phyloP scores from a whole-genome alignment of 805 yeast species.

The Candida koratica region DNA sequence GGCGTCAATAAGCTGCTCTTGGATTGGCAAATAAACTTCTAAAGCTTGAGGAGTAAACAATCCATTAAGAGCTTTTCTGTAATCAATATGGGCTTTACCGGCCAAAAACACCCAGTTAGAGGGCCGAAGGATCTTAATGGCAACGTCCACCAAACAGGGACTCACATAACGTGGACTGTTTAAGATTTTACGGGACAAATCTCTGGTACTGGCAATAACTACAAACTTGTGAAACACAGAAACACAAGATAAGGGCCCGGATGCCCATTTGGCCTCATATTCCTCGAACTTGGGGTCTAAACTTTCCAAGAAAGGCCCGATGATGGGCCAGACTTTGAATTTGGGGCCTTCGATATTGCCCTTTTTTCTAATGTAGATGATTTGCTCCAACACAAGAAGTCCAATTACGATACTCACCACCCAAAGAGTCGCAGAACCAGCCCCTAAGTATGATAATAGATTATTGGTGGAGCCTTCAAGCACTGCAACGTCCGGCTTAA shows the following conservation, averaged over 20 bases:
- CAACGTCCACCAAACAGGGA: constrained; percentile 98
- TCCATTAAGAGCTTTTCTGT: constrained; percentile 86
- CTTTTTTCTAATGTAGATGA: constrained; percentile 74
- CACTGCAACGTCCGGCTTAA: background rate
- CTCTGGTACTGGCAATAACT: constrained; percentile 86
- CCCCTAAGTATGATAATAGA: background rate
- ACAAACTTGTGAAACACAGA: constrained; percentile 98
- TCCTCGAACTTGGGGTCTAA: constrained; percentile 94
- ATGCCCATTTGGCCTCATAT: constrained; percentile 88
- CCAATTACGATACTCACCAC: constrained; percentile 44
- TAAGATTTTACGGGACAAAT: constrained; percentile 80
- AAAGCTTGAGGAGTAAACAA: constrained; percentile 82
- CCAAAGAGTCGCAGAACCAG: constrained; percentile 37
- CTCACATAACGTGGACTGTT: constrained; percentile 83
- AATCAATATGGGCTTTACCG: constrained; percentile 93
- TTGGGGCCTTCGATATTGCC: constrained; percentile 90
- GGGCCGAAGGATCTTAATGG: constrained; percentile 88
- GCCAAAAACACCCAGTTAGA: constrained; percentile 97
- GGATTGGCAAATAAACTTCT: constrained; percentile 76
- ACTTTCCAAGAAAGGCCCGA: constrained; percentile 93
- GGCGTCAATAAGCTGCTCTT: constrained; percentile 78
- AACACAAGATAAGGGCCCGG: constrained; percentile 93
- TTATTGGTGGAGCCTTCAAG: background rate
- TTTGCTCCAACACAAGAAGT: constrained; percentile 63
- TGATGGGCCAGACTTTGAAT: constrained; percentile 86